Percentiles rank a stretch among this genome's conserved stretches.
phyloP scores from a whole-genome alignment of 331 rosid species.

The Prunus yedoensis region DNA sequence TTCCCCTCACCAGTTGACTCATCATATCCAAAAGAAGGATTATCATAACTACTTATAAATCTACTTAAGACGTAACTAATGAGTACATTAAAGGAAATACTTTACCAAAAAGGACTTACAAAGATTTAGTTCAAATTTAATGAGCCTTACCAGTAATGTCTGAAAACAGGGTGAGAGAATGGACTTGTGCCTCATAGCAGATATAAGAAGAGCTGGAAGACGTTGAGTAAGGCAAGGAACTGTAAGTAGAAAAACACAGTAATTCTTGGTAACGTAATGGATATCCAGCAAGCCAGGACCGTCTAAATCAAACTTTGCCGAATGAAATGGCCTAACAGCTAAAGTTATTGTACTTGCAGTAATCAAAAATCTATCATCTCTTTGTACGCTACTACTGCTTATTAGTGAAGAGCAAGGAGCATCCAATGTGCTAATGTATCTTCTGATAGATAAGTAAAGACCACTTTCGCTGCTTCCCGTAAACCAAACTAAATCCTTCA shows the following conservation, averaged over 20 bases:
- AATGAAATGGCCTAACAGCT: conserved; percentile 75
- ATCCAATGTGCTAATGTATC: conserved; percentile 57
- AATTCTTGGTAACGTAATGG: conserved; percentile 62
- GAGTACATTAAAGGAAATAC: background rate
- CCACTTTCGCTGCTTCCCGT: conserved; percentile 61
- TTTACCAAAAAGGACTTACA: conserved; percentile 15
- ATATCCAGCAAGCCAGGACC: conserved; percentile 41
- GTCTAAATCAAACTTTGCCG: conserved; percentile 39
- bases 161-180: conserved; percentile 75
- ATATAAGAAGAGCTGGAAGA: conserved; percentile 72
- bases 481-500: conserved; percentile 60
- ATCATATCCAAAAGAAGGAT: background rate
- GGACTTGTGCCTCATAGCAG: conserved; percentile 86
- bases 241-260: conserved; percentile 54
- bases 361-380: conserved; percentile 65
- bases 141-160: conserved; percentile 70
- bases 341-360: conserved; percentile 86
- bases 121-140: conserved; percentile 25
- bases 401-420: conserved; percentile 36
- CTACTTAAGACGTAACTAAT: background rate
- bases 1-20: conserved; percentile 1
- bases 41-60: background rate
- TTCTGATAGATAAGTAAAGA: conserved; percentile 63
- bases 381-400: conserved; percentile 33
- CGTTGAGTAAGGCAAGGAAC: conserved; percentile 78